Conservation (phyloP, 2,329 filamentous ascomycete genomes). For the Colletotrichum sojae region DNA sequence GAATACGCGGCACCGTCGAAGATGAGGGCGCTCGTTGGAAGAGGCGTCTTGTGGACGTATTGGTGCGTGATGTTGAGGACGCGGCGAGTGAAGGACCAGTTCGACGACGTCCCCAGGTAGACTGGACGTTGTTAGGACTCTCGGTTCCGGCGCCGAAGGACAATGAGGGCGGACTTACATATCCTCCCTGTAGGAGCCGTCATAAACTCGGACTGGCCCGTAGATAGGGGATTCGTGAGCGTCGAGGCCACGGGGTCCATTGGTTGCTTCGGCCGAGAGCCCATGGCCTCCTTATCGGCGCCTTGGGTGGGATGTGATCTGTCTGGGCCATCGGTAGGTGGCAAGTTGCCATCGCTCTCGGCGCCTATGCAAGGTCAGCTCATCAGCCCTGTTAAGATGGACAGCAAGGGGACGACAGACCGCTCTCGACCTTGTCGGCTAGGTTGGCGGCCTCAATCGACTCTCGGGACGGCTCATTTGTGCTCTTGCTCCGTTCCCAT, state of each 20-base stretch:
- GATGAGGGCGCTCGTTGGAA: conserved; percentile 59
- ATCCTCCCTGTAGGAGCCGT: conserved; percentile 56
- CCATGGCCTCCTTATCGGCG: conserved; percentile 6
- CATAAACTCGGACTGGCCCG: conserved; percentile 58
- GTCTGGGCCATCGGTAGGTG: conserved; percentile 11
- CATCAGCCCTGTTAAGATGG: neutral
- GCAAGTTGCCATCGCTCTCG: conserved; percentile 17
- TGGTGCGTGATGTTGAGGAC: conserved; percentile 65
- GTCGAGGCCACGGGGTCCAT: conserved; percentile 49
- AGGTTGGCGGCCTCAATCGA: conserved; percentile 21
- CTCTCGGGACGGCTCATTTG: conserved; percentile 13
- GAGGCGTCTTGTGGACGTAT: conserved; percentile 57
- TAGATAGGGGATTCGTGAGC: conserved; percentile 59
- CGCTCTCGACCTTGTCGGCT: conserved; percentile 16
- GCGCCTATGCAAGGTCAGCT: conserved; percentile 10
- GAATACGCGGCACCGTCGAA: conserved; percentile 68
- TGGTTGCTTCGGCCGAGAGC: conserved; percentile 10
- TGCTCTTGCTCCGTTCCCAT: conserved; percentile 33
- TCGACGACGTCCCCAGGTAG: conserved; percentile 69
- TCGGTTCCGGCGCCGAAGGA: conserved; percentile 10
- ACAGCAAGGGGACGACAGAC: conserved; percentile 4
- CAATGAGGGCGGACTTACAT: conserved; percentile 51
- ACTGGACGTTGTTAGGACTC: conserved; percentile 47
- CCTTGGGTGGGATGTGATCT: neutral
- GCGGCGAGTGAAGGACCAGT: conserved; percentile 68